Conservation (phyloP, 2,329 filamentous ascomycete genomes). For the Sphaerostilbella broomeana region DNA sequence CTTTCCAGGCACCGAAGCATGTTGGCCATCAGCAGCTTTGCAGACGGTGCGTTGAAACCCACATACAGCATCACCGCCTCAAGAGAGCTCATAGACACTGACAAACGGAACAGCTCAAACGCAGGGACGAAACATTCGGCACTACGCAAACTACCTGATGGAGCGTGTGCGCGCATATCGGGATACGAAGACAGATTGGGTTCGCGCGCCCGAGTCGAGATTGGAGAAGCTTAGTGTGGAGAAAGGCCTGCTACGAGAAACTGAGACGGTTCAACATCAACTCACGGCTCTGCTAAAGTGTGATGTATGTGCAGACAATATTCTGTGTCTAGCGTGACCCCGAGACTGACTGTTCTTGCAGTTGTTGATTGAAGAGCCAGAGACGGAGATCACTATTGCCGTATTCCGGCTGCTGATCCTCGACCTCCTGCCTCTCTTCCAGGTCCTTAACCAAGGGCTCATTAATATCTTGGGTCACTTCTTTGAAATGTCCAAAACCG, state of each 20-base stretch:
- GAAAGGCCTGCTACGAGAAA: constrained; percentile 87
- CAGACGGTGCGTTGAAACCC: constrained; percentile 64
- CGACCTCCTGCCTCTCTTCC: constrained; percentile 83
- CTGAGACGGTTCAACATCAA: constrained; percentile 83
- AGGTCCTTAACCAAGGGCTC: constrained; percentile 91
- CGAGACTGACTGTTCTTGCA: constrained; percentile 27
- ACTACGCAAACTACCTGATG: constrained; percentile 81
- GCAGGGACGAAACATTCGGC: constrained; percentile 88
- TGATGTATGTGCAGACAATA: constrained; percentile 55
- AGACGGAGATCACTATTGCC: constrained; percentile 94
- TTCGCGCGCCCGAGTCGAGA: constrained; percentile 71
- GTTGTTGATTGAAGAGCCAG: constrained; percentile 80
- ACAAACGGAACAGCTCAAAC: constrained; percentile 62
- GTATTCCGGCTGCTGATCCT: constrained; percentile 88
- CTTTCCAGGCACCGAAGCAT: constrained; percentile 76
- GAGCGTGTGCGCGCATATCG: constrained; percentile 76
- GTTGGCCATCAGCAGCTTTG: constrained; percentile 83
- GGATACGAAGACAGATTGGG: constrained; percentile 84
- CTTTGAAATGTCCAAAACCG: constrained; percentile 93
- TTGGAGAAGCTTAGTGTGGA: constrained; percentile 83
- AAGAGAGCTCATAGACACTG: background rate
- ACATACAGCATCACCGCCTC: background rate
- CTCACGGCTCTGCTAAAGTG: constrained; percentile 81
- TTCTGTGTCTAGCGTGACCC: background rate
- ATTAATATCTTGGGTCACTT: constrained; percentile 97